Conservation (phyloP, 345 rosid genomes). For the Arabidopsis suecica region DNA sequence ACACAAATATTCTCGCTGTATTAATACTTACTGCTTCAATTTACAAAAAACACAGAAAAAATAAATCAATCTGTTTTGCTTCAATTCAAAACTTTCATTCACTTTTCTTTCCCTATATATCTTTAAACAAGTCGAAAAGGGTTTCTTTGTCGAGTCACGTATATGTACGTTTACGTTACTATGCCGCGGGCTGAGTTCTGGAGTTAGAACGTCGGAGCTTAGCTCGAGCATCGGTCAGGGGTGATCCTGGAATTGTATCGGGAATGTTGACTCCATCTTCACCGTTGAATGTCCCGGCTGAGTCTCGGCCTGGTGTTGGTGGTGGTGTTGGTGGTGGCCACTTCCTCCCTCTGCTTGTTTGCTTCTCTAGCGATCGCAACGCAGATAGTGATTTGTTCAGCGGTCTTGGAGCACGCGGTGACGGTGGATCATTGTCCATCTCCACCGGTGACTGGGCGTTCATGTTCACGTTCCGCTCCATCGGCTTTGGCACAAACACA, state of each 20-base stretch:
- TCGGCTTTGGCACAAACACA: conserved; percentile 4
- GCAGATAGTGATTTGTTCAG: conserved; percentile 32
- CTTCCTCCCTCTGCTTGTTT: conserved; percentile 47
- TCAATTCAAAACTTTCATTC: conserved; percentile 30
- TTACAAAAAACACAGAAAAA: conserved; percentile 29
- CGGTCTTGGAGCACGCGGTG: conserved; percentile 32
- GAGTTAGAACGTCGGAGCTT: conserved; percentile 57
- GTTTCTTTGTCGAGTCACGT: conserved; percentile 17
- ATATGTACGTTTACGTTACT: conserved; percentile 43
- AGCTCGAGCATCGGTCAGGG: conserved; percentile 47
- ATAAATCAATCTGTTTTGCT: conserved; percentile 13
- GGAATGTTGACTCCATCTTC: conserved; percentile 37
- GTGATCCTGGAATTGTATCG: conserved; percentile 39
- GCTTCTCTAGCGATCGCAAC: conserved; percentile 34
- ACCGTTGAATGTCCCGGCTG: conserved; percentile 35
- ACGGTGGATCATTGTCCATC: conserved; percentile 29
- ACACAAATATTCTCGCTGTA: conserved; percentile 39
- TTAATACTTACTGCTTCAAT: conserved; percentile 38
- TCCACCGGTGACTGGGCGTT: conserved; percentile 34
- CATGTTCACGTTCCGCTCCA: conserved; percentile 34
- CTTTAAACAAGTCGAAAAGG: conserved; percentile 6
- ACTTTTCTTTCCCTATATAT: conserved; percentile 27
- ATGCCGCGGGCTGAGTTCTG: conserved; percentile 36
- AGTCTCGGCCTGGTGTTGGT: conserved; percentile 44
- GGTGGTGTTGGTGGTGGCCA: conserved; percentile 47